These are phyloP conservation scores for Rhazya stricta DNA, from an alignment of 257 asterid species.

Conservation along the genomic window DNA sequence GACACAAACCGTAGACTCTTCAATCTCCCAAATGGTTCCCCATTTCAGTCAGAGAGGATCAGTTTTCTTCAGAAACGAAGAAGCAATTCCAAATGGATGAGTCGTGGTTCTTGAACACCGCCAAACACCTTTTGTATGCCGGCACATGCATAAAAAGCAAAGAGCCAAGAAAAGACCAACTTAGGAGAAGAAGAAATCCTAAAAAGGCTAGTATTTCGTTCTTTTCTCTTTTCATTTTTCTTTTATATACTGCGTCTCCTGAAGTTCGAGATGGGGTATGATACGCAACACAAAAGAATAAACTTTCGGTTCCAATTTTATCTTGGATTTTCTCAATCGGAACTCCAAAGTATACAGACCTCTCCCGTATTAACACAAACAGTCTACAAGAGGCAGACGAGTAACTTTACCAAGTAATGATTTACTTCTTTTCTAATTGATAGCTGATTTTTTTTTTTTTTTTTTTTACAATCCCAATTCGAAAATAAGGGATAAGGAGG, in stretches of 20 bases:
- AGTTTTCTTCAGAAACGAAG: too few species aligned
- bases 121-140: background rate
- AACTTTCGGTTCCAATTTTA: background rate
- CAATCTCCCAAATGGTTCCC: too few species aligned
- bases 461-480: conserved; percentile 21
- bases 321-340: background rate
- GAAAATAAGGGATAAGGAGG: conserved; percentile 35
- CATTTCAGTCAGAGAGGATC: too few species aligned
- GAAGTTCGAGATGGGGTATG: background rate
- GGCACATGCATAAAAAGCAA: background rate
- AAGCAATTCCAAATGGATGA: background rate
- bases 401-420: background rate
- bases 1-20: too few species aligned
- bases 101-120: background rate
- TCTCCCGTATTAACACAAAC: background rate
- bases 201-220: too few species aligned
- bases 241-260: too few species aligned
- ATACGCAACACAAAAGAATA: background rate
- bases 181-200: too few species aligned
- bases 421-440: conserved; percentile 1
- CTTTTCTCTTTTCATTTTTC: too few species aligned
- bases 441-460: background rate
- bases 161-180: background rate
- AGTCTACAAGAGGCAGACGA: background rate
- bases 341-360: background rate